Evolutionary conservation across 208 protist genomes (phyloP).

Genomic region (Trypanosoma caninum): DNA sequence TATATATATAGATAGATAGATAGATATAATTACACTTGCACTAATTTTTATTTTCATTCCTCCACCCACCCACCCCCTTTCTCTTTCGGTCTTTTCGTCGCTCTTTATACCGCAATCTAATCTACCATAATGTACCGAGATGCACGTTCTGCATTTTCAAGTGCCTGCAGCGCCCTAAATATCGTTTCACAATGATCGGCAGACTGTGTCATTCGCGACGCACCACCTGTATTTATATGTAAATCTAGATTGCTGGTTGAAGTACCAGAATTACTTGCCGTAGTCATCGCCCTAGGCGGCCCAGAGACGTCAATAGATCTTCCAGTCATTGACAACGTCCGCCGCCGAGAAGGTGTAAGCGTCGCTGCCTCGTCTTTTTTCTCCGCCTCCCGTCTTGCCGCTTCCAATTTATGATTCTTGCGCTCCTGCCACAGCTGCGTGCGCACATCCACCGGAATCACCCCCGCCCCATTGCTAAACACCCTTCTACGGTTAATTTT

Average conservation of each 20-base stretch:
- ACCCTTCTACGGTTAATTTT: constrained; percentile 5
- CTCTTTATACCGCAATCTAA: not conserved
- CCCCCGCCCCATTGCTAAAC: not conserved
- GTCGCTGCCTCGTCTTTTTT: not conserved
- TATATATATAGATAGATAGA: too few species aligned
- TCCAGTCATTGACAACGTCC: not conserved
- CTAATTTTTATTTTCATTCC: too few species aligned
- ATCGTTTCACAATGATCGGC: constrained; percentile 7
- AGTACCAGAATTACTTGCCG: not conserved
- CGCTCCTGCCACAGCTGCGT: constrained; percentile 24
- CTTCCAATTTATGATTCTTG: constrained; percentile 2
- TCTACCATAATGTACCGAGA: constrained; percentile 22
- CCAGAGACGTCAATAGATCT: not conserved
- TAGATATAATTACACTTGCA: too few species aligned
- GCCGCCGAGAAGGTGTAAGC: not conserved
- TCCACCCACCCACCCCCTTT: not conserved
- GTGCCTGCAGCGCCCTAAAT: constrained; percentile 11
- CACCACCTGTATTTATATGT: not conserved
- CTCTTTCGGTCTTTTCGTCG: not conserved
- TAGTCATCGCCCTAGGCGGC: not conserved
- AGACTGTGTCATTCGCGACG: not conserved
- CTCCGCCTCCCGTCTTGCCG: not conserved
- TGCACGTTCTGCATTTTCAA: constrained; percentile 23
- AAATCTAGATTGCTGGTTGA: not conserved
- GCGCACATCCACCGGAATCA: constrained; percentile 12